These are phyloP conservation scores for Taiozyma sp. DNA, from an alignment of 1,139 yeast species.

Conservation along the genomic window DNA sequence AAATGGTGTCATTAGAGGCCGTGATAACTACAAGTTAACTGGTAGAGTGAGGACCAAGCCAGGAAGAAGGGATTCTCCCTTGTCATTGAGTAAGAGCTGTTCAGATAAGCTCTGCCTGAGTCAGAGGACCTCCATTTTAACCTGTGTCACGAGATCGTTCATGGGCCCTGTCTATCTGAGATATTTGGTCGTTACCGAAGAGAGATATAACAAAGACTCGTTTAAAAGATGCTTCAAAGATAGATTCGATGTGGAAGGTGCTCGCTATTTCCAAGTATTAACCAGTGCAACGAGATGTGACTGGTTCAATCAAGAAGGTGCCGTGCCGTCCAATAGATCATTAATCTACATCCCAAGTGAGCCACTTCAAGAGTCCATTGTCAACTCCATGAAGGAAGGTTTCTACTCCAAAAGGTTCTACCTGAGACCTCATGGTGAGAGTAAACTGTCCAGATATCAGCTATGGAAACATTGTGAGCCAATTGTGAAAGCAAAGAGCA, in stretches of 20 bases:
- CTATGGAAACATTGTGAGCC: slow-evolving; percentile 23
- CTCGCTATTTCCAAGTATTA: background rate
- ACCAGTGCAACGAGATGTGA: slow-evolving; percentile 20
- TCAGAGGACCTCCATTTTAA: slow-evolving; percentile 60
- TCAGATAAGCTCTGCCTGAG: slow-evolving; percentile 73
- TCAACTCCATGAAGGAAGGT: slow-evolving; percentile 54
- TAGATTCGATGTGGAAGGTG: slow-evolving; percentile 25
- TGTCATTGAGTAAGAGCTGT: slow-evolving; percentile 78
- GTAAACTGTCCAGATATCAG: slow-evolving; percentile 33
- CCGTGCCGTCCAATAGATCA: slow-evolving; percentile 34
- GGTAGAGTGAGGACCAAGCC: slow-evolving; percentile 89
- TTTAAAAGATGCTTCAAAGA: slow-evolving; percentile 49
- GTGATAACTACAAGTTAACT: slow-evolving; percentile 49
- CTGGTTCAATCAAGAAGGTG: slow-evolving; percentile 24
- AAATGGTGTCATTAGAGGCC: slow-evolving; percentile 50
- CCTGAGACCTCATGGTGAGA: slow-evolving; percentile 42
- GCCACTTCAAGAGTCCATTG: slow-evolving; percentile 36
- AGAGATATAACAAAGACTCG: slow-evolving; percentile 30
- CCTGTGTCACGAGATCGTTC: slow-evolving; percentile 41
- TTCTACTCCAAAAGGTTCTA: slow-evolving; percentile 40
- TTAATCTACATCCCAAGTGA: slow-evolving; percentile 31
- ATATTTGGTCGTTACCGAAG: slow-evolving; percentile 49
- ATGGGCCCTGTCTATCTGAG: slow-evolving; percentile 43
- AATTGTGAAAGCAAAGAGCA: slow-evolving; percentile 14
- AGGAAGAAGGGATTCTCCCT: slow-evolving; percentile 72